A percentile compares a stretch with the other conserved stretches of the same genome.
Conservation (phyloP, 805 yeast genomes). For the Yamadazyma philogaea region DNA sequence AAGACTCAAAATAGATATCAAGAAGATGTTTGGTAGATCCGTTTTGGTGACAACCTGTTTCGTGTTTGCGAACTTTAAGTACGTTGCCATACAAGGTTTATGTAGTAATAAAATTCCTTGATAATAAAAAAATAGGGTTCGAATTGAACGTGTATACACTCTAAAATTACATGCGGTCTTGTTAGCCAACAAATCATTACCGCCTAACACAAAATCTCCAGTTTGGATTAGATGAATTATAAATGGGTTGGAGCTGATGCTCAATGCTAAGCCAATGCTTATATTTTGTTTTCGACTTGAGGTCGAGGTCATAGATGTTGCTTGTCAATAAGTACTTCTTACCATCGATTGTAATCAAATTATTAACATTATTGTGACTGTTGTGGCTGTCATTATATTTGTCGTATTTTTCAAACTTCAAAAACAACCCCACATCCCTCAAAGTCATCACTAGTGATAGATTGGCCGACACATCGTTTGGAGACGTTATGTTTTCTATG, state of each 20-base stretch:
- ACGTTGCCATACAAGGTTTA: not conserved
- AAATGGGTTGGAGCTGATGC: slow-evolving; percentile 28
- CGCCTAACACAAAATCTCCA: slow-evolving; percentile 29
- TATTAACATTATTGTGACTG: slow-evolving; percentile 27
- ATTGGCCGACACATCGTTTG: slow-evolving; percentile 39
- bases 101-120: not conserved
- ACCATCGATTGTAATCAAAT: slow-evolving; percentile 22
- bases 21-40: slow-evolving; percentile 91
- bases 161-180: not conserved
- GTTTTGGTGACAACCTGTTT: not conserved
- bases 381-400: slow-evolving; percentile 26
- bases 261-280: slow-evolving; percentile 48
- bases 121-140: not conserved
- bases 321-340: slow-evolving; percentile 32
- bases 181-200: not conserved
- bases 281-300: slow-evolving; percentile 43
- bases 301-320: slow-evolving; percentile 48
- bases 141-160: not conserved
- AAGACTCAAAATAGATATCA: slow-evolving; percentile 87
- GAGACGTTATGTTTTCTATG: slow-evolving; percentile 27
- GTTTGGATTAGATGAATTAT: slow-evolving; percentile 27
- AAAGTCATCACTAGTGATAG: slow-evolving; percentile 49
- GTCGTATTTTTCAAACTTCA: slow-evolving; percentile 35
- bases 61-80: not conserved
- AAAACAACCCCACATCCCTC: slow-evolving; percentile 55